Evolutionary conservation across 495 filamentous ascomycete genomes (phyloP), one percentile per base, ranked within the genome.

Genomic region (Glarea lozoyensis): DNA sequence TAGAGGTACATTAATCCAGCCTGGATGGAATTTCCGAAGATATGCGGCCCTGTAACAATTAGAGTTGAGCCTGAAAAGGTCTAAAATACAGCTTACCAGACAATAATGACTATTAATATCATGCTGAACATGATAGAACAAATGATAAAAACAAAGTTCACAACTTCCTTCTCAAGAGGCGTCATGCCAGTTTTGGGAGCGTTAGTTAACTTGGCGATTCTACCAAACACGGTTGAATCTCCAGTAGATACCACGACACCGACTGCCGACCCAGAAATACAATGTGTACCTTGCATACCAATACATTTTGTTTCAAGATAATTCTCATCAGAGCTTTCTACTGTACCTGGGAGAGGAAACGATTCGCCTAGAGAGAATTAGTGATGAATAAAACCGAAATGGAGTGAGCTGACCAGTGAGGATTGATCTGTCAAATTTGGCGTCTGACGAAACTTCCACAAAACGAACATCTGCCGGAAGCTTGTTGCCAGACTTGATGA

Each of bases 241-340:
- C 52, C 55, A 7, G 72, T 79, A 0, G 72, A 61, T 2, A 86
- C 76, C 4, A 83, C 75, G 4, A 86, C 53, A 6, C 79, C 84
- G 12, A 66, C 61, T n/a, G 69, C 78, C 42, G 65, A 79, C 2
- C 82, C 84, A 17, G 73, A 78, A 4, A 79, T 73, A 42, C 80
- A 82, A 40, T 78, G 70, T 1, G 79, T 85, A 22, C 83, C 82
- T 63, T 81, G 78, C 17, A 88, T 57, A n/a, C 79, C 82, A 34
- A 87, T 80, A 47, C 77, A 81, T 17, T 69, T 70, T 15, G 81
- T 84, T 55, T 86, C 83, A 21, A 88, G 73, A 50, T 83, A 86
- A 56, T 87, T 87, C 17, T 66, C 60, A 37, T 86, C 79, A 0
- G 76, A 82, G 6, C 60, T 65, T 3, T 85, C 70, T 7, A 76